Evolutionary conservation across 345 rosid genomes (phyloP), one percentile per base, ranked within the genome.

Genomic region (Turritis glabra): DNA sequence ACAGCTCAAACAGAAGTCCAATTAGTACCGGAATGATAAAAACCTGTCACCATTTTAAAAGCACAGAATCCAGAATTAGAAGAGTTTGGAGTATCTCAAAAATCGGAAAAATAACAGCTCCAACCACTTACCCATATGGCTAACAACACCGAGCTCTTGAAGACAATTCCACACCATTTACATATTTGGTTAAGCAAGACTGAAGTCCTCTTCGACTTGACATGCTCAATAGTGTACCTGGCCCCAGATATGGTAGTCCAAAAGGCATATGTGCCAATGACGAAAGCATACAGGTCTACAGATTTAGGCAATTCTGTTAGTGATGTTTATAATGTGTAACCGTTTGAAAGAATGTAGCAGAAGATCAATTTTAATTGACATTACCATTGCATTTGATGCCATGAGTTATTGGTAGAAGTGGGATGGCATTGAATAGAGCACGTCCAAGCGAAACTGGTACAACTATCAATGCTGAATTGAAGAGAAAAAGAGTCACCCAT

Each of bases 381-480:
- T 67, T 89, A 95, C 99, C 99, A 44, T 95, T 95, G 90, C 97
- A 95, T 76, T 92, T 92, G 82, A 95, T 83, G 77, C 98, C 99
- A 64, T 92, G 99, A 71, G 99, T 92, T 82, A 89, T 85, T 51
- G 99, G 99, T 52, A 96, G 96, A 68, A 81, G 85, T 69, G 99
- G 99, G 77, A 96, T 88, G 74, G 88, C 85, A 82, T 87, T 90
- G 83, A 96, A 96, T 72, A 96, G 85, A 58, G 88, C 85, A 69
- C 97, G 97, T 27, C 99, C 99, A 62, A 96, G 89, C n/a, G 97
- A 88, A 71, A 96, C 85, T 22, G 99, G 98, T 12, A 96, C 86
- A 48, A 90, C 88, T 77, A 92, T 83, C 85, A 96, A 72, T 53
- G 94, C 89, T 3, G 99, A 92, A 84, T 92, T 90, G 85, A 92